A percentile compares a stretch with the other conserved stretches of the same genome.
Evolutionary conservation across 305 asterid species (phyloP).

Genomic region (Solanum hybrid): DNA sequence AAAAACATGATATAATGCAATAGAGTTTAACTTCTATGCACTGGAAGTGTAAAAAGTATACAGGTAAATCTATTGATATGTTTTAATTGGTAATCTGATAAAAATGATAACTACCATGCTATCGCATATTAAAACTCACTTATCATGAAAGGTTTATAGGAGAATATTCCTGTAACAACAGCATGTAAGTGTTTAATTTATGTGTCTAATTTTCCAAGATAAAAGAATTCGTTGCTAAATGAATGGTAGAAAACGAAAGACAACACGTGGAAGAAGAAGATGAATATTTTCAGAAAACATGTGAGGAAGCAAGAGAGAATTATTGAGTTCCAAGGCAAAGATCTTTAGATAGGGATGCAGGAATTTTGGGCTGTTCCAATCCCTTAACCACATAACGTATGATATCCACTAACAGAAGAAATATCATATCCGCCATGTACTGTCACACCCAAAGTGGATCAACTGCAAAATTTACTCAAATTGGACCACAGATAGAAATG

Average conservation of each 20-base stretch:
- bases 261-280: not conserved
- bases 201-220: not conserved
- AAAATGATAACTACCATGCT: not conserved
- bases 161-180: not conserved
- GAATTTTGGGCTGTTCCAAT: not conserved
- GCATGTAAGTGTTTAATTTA: not conserved
- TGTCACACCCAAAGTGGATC: not conserved
- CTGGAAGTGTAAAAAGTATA: not conserved
- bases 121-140: not conserved
- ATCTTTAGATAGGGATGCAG: not conserved
- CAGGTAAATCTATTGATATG: not conserved
- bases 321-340: not conserved
- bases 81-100: not conserved
- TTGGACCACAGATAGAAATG: not conserved
- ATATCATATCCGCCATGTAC: not conserved
- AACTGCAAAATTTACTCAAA: not conserved
- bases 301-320: not conserved
- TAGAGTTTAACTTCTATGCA: not conserved
- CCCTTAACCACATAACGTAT: not conserved
- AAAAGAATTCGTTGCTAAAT: not conserved
- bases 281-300: not conserved
- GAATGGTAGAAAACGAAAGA: not conserved
- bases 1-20: not conserved
- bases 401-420: not conserved
- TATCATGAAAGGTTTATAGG: not conserved